A percentile compares a stretch with the other conserved stretches of the same genome.
phyloP scores from a whole-genome alignment of 169 alveolate genomes.

The Plasmodium falciparum region DNA sequence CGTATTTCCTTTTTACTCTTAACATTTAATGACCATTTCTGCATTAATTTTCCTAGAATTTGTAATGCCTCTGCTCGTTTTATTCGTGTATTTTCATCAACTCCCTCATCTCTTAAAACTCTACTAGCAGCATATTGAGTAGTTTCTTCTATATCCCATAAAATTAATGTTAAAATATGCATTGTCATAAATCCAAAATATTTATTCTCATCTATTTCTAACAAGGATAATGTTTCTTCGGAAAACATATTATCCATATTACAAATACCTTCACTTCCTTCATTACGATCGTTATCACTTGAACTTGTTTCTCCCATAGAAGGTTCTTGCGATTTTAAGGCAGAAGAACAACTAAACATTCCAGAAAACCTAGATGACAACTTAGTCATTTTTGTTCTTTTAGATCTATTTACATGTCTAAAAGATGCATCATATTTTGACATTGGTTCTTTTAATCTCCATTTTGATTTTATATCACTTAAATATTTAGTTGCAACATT shows the following conservation, averaged over 20 bases:
- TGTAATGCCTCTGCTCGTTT: slow-evolving; percentile 79
- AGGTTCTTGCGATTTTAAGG: slow-evolving; percentile 7
- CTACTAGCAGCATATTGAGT: slow-evolving; percentile 79
- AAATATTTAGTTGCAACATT: slow-evolving; percentile 79
- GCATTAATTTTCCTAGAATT: slow-evolving; percentile 80
- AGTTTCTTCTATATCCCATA: slow-evolving; percentile 85
- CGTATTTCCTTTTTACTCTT: slow-evolving; percentile 30
- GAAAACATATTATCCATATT: background rate
- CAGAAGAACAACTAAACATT: too few relatives aligned
- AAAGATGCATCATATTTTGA: slow-evolving; percentile 80
- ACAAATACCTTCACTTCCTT: background rate
- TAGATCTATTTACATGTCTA: slow-evolving; percentile 17
- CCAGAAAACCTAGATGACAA: too few relatives aligned
- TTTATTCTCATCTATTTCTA: slow-evolving; percentile 53
- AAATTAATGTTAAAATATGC: slow-evolving; percentile 74
- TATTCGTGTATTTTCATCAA: slow-evolving; percentile 74
- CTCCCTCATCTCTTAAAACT: slow-evolving; percentile 80
- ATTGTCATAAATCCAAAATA: slow-evolving; percentile 50
- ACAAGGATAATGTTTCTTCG: slow-evolving; percentile 21
- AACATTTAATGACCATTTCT: slow-evolving; percentile 59
- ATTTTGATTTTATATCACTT: slow-evolving; percentile 80
- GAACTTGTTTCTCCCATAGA: background rate
- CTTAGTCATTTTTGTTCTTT: too few relatives aligned
- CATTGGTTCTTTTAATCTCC: slow-evolving; percentile 82
- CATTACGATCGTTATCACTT: background rate